phyloP scores from a whole-genome alignment of 1,139 yeast species.

The Candida pseudoviswanathii region DNA sequence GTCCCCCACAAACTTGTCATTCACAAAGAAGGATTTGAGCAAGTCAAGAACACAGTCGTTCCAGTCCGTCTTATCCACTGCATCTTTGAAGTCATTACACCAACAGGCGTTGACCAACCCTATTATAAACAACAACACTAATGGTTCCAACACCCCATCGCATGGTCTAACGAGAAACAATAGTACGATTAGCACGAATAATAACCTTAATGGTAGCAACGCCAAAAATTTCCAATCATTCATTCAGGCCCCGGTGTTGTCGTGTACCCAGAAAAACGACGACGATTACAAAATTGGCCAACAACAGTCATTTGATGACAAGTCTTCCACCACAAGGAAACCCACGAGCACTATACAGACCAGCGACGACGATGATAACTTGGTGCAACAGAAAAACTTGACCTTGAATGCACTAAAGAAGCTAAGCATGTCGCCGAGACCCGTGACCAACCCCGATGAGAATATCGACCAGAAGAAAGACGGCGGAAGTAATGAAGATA shows the following conservation, averaged over 20 bases:
- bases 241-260: slow-evolving; percentile 51
- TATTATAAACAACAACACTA: background rate
- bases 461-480: background rate
- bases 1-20: slow-evolving; percentile 33
- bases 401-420: slow-evolving; percentile 50
- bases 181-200: slow-evolving; percentile 21
- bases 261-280: slow-evolving; percentile 35
- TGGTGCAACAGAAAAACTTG: slow-evolving; percentile 44
- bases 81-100: slow-evolving; percentile 53
- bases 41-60: slow-evolving; percentile 60
- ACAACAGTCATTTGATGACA: slow-evolving; percentile 43
- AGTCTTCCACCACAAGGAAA: slow-evolving; percentile 7
- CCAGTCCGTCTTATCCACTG: slow-evolving; percentile 64
- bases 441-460: slow-evolving; percentile 25
- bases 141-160: slow-evolving; percentile 16
- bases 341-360: slow-evolving; percentile 7
- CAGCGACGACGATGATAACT: slow-evolving; percentile 31
- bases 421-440: slow-evolving; percentile 47
- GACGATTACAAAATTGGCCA: slow-evolving; percentile 45
- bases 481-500: background rate
- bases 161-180: slow-evolving; percentile 23
- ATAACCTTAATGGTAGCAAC: slow-evolving; percentile 17
- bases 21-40: slow-evolving; percentile 56
- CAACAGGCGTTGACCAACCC: slow-evolving; percentile 25
- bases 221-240: slow-evolving; percentile 48